Percentiles rank a stretch among this genome's conserved stretches.
phyloP scores from a whole-genome alignment of 2,329 filamentous ascomycete genomes.

The Alternaria atra region DNA sequence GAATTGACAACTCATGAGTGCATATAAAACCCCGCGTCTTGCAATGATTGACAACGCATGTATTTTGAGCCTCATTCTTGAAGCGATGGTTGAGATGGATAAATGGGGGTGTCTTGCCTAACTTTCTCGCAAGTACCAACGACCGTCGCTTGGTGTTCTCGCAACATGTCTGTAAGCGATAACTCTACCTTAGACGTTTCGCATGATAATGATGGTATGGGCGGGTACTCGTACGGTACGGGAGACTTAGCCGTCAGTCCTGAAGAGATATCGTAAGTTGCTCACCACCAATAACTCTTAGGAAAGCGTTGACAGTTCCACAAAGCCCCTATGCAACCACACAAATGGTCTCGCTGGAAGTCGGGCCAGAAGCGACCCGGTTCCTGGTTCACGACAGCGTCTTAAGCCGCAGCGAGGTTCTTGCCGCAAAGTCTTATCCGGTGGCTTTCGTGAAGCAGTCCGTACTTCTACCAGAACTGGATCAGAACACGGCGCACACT shows the following conservation, averaged over 20 bases:
- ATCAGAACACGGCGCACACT: conserved; percentile 34
- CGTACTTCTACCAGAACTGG: conserved; percentile 34
- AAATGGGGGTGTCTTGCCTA: neutral
- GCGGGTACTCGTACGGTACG: neutral
- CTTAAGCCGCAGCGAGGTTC: conserved; percentile 33
- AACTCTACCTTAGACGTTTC: neutral
- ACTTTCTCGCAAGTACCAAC: neutral
- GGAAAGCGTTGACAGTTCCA: neutral
- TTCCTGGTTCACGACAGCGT: conserved; percentile 38
- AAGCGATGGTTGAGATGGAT: neutral
- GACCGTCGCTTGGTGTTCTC: too few species aligned
- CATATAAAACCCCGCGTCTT: conserved; percentile 1
- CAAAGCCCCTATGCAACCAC: conserved; percentile 32
- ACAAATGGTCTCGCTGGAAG: conserved; percentile 29
- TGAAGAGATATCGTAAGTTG: conserved; percentile 10
- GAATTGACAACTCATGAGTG: conserved; percentile 12
- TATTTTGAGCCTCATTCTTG: conserved; percentile 4
- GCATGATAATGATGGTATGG: neutral
- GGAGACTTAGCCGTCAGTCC: conserved; percentile 4
- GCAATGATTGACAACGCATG: neutral
- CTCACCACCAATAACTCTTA: fast-evolving
- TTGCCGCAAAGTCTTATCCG: conserved; percentile 22
- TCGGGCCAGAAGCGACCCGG: conserved; percentile 27
- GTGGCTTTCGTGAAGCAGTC: conserved; percentile 24
- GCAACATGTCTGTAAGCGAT: conserved; percentile 5